A percentile compares a stretch with the other conserved stretches of the same genome.
phyloP scores from a whole-genome alignment of 495 filamentous ascomycete genomes.

The Echria macrotheca region DNA sequence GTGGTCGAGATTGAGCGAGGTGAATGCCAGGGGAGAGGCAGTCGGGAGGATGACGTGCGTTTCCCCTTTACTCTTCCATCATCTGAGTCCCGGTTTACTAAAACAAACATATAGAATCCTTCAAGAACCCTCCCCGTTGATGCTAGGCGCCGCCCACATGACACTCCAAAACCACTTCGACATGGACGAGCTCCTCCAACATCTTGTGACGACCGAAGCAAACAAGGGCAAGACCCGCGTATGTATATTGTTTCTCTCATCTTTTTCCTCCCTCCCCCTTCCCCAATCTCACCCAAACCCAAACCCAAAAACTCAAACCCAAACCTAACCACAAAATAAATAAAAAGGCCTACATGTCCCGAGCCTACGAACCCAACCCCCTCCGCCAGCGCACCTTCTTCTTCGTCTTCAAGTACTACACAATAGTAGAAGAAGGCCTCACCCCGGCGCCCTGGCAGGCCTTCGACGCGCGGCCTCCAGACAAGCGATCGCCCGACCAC shows the following conservation, averaged over 20 bases:
- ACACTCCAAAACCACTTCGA: slow-evolving; percentile 45
- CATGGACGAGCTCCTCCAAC: slow-evolving; percentile 46
- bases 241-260: too few species aligned
- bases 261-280: too few species aligned
- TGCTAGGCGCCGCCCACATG: slow-evolving; percentile 46
- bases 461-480: slow-evolving; percentile 29
- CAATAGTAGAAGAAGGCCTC: slow-evolving; percentile 38
- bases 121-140: slow-evolving; percentile 46
- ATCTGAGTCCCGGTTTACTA: too few species aligned
- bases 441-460: slow-evolving; percentile 48
- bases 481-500: slow-evolving; percentile 36
- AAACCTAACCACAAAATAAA: not conserved
- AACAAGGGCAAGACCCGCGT: slow-evolving; percentile 30
- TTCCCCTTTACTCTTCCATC: not conserved
- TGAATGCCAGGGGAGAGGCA: slow-evolving; percentile 27
- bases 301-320: too few species aligned
- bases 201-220: slow-evolving; percentile 33
- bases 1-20: slow-evolving; percentile 35
- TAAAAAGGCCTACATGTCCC: slow-evolving; percentile 29
- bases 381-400: slow-evolving; percentile 43
- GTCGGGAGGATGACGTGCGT: slow-evolving; percentile 48
- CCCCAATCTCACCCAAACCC: too few species aligned
- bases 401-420: slow-evolving; percentile 52
- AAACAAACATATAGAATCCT: slow-evolving; percentile 26
- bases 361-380: slow-evolving; percentile 32